A percentile compares a stretch with the other conserved stretches of the same genome.
These are phyloP conservation scores for Mycena crocata DNA, from an alignment of 768 basidiomycete species.

Conservation along the genomic window DNA sequence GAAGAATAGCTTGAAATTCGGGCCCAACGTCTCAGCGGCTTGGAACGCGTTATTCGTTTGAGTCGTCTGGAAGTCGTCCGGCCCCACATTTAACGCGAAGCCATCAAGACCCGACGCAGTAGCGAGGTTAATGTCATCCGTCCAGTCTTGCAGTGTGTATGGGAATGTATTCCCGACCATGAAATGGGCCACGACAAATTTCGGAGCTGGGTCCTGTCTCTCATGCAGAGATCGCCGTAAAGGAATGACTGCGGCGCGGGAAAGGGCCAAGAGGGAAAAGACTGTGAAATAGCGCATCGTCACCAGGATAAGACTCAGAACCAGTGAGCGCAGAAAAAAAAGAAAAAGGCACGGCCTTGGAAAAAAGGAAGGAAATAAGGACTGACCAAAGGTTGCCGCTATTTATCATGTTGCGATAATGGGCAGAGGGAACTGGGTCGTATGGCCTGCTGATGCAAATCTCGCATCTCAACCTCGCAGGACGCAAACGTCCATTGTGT, in stretches of 20 bases:
- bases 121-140: slow-evolving; percentile 47
- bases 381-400: neutral
- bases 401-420: neutral
- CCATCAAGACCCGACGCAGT: slow-evolving; percentile 20
- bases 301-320: neutral
- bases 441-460: too few relatives aligned
- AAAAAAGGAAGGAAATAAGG: slow-evolving; percentile 2
- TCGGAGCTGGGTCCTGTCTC: slow-evolving; percentile 28
- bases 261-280: slow-evolving; percentile 26
- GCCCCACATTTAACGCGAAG: slow-evolving; percentile 79
- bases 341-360: slow-evolving; percentile 19
- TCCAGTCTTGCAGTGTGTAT: slow-evolving; percentile 62
- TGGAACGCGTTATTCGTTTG: slow-evolving; percentile 75
- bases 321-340: slow-evolving; percentile 15
- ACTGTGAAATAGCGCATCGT: slow-evolving; percentile 31
- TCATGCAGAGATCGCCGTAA: slow-evolving; percentile 23
- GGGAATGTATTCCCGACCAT: slow-evolving; percentile 60
- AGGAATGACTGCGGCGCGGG: slow-evolving; percentile 32
- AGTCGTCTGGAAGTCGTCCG: slow-evolving; percentile 69
- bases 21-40: slow-evolving; percentile 63
- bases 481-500: neutral
- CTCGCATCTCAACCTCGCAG: too few relatives aligned
- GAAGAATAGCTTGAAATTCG: slow-evolving; percentile 78
- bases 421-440: neutral
- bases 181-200: slow-evolving; percentile 64